These are phyloP conservation scores for Penicillium sp. DNA, from an alignment of 2,329 filamentous ascomycete species.

Conservation along the genomic window DNA sequence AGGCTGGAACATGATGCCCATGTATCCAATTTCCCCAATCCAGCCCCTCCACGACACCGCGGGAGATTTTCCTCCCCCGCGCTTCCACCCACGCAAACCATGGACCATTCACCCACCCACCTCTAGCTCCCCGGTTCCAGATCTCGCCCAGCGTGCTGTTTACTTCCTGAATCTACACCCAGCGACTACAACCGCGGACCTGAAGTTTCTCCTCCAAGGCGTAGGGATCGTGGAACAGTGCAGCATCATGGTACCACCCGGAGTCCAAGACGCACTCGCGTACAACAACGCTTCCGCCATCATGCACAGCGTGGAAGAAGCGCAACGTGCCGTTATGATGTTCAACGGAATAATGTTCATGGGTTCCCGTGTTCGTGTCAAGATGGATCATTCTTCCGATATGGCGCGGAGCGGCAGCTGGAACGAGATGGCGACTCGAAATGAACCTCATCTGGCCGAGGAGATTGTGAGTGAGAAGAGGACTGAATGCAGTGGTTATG, in stretches of 20 bases:
- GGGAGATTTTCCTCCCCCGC: conserved; percentile 8
- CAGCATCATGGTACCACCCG: conserved; percentile 30
- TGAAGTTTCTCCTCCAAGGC: conserved; percentile 32
- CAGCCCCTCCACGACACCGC: conserved; percentile 17
- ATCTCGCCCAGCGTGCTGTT: conserved; percentile 23
- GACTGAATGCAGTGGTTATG: neutral
- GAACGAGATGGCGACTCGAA: conserved; percentile 7
- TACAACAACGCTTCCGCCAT: conserved; percentile 31
- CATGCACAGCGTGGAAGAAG: conserved; percentile 38
- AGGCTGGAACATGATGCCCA: conserved; percentile 29
- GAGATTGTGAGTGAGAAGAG: neutral
- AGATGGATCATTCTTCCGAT: conserved; percentile 30
- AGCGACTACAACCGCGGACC: conserved; percentile 29
- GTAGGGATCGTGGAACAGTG: conserved; percentile 36
- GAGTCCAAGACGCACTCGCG: conserved; percentile 22
- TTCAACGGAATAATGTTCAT: conserved; percentile 39
- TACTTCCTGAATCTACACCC: conserved; percentile 33
- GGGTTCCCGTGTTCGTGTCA: conserved; percentile 36
- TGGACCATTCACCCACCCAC: conserved; percentile 12
- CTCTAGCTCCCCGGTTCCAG: conserved; percentile 4
- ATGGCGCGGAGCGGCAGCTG: conserved; percentile 16
- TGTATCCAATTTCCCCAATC: conserved; percentile 30
- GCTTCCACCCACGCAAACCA: conserved; percentile 6
- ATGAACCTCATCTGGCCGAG: conserved; percentile 3
- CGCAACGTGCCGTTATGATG: conserved; percentile 34